Evolutionary conservation across 768 basidiomycete species (phyloP).

Genomic region (Naganishia randhawae): DNA sequence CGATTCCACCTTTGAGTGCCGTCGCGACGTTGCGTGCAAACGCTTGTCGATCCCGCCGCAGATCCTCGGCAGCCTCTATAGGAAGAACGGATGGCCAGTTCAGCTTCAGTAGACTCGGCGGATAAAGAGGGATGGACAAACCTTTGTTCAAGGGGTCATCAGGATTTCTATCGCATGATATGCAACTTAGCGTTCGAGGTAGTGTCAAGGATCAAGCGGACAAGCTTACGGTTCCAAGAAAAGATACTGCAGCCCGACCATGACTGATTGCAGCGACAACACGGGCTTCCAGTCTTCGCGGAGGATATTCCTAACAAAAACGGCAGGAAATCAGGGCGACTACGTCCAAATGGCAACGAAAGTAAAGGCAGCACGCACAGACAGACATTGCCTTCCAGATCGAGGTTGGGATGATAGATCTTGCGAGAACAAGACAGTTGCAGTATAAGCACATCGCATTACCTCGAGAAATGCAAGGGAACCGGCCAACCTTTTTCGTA

Average conservation of each 20-base stretch:
- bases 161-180: conserved; percentile 60
- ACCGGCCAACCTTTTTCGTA: conserved; percentile 67
- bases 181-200: background rate
- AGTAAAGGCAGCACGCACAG: conserved; percentile 50
- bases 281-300: conserved; percentile 99
- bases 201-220: too few relatives aligned
- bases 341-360: background rate
- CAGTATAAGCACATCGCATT: background rate
- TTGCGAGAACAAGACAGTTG: conserved; percentile 45
- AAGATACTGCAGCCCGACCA: conserved; percentile 96
- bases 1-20: conserved; percentile 74
- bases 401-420: conserved; percentile 99
- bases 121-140: conserved; percentile 48
- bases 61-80: conserved; percentile 90
- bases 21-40: conserved; percentile 80
- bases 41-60: conserved; percentile 78
- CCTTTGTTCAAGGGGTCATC: conserved; percentile 99
- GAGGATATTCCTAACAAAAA: conserved; percentile 67
- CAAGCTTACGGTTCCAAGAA: conserved; percentile 78
- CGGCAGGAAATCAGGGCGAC: background rate
- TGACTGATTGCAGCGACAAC: conserved; percentile 91
- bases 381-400: conserved; percentile 97
- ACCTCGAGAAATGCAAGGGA: background rate
- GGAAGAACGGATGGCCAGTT: too few relatives aligned
- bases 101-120: too few relatives aligned